phyloP scores from a whole-genome alignment of 2,329 filamentous ascomycete species.

The Cladosporium austrohemisphaericum region DNA sequence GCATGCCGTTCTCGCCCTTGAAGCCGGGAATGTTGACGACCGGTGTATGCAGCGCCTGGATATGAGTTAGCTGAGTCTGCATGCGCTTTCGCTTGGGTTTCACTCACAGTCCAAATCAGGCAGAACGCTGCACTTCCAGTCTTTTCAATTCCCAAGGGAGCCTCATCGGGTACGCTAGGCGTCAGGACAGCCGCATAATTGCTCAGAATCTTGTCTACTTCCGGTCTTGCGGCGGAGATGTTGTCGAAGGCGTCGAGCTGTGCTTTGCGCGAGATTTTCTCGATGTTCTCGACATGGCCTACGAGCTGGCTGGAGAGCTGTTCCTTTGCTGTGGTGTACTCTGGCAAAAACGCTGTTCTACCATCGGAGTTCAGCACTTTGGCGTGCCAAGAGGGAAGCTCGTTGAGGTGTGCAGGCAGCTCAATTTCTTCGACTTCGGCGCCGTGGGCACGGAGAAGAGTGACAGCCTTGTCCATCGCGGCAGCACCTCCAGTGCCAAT shows the following conservation, averaged over 20 bases:
- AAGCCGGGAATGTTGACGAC: constrained; percentile 65
- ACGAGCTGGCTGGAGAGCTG: constrained; percentile 46
- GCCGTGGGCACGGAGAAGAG: constrained; percentile 42
- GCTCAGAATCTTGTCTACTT: constrained; percentile 51
- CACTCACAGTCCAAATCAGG: constrained; percentile 42
- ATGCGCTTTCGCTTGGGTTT: not conserved
- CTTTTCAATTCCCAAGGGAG: constrained; percentile 50
- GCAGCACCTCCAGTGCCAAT: constrained; percentile 35
- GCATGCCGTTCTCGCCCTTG: constrained; percentile 53
- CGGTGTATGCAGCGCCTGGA: constrained; percentile 52
- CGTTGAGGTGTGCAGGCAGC: constrained; percentile 49
- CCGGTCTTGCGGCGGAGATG: constrained; percentile 51
- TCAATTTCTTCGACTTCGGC: constrained; percentile 55
- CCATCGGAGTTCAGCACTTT: constrained; percentile 53
- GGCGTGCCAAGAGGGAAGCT: constrained; percentile 51
- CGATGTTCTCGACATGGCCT: constrained; percentile 50
- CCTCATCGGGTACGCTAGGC: constrained; percentile 58
- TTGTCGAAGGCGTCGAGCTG: constrained; percentile 55
- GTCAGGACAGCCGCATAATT: constrained; percentile 55
- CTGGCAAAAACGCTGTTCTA: constrained; percentile 50
- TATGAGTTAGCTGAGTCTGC: not conserved
- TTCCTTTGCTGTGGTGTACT: constrained; percentile 49
- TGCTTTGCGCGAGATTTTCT: constrained; percentile 40
- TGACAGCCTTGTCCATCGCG: constrained; percentile 35
- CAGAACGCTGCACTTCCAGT: constrained; percentile 57